Conservation (phyloP, 1,139 yeast species). For the Kurtzmaniella quercitrusa region DNA sequence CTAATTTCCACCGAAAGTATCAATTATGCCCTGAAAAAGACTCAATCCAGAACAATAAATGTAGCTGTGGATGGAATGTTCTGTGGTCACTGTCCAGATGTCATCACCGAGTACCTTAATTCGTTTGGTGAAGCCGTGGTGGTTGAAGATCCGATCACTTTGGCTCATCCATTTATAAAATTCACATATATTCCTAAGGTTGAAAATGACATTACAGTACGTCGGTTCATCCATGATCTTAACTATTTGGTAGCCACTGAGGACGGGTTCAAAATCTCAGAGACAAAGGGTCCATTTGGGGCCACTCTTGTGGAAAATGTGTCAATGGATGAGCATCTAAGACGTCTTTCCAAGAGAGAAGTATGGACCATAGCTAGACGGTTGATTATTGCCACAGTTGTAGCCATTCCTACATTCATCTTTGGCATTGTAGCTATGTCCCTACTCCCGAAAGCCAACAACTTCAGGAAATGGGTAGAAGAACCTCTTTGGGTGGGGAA, state of each 20-base stretch:
- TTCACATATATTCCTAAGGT: slow-evolving; percentile 62
- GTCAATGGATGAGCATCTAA: slow-evolving; percentile 61
- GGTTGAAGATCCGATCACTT: slow-evolving; percentile 51
- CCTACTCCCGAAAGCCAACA: slow-evolving; percentile 41
- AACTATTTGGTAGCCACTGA: slow-evolving; percentile 36
- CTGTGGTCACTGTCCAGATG: slow-evolving; percentile 65
- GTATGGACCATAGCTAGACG: slow-evolving; percentile 43
- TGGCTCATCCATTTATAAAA: slow-evolving; percentile 52
- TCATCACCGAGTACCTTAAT: slow-evolving; percentile 45
- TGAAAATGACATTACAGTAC: slow-evolving; percentile 41
- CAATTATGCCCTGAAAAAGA: slow-evolving; percentile 43
- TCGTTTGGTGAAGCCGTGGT: slow-evolving; percentile 57
- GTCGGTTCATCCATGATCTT: slow-evolving; percentile 49
- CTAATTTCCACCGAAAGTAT: slow-evolving; percentile 34
- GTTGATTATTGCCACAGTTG: slow-evolving; percentile 42
- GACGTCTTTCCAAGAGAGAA: slow-evolving; percentile 47
- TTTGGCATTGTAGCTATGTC: slow-evolving; percentile 71
- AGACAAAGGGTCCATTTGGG: slow-evolving; percentile 33
- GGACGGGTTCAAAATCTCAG: slow-evolving; percentile 18
- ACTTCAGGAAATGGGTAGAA: slow-evolving; percentile 51
- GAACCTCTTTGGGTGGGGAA: slow-evolving; percentile 63
- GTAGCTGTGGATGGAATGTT: slow-evolving; percentile 64
- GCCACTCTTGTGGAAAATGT: slow-evolving; percentile 55
- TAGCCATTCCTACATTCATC: slow-evolving; percentile 67
- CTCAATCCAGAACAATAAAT: slow-evolving; percentile 51